Evolutionary conservation across 148 eudicot genomes (phyloP), one percentile per base, ranked within the genome.

Genomic region (Camellia lanceoleosa): DNA sequence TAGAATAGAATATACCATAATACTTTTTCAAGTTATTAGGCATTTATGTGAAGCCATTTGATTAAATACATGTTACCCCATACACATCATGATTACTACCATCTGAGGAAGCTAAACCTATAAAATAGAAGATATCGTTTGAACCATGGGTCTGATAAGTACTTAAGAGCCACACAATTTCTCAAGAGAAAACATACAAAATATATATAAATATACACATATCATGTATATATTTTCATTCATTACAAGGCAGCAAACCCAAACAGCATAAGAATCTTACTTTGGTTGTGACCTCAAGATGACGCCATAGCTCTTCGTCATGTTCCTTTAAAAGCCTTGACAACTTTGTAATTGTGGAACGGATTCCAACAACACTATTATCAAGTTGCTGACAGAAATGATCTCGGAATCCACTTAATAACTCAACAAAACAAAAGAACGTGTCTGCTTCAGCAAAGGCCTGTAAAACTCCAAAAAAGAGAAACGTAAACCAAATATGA

Each of bases 291-390:
- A 94, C 86, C 84, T 97, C 99, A 83, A 97, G 94, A 86, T 97
- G 99, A 51, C 99, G 98, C 98, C 99, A 97, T 43, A 97, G 93
- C 82, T 97, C 99, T 85, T 97, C 98, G 79, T 97, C 99, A 76
- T 97, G 98, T 77, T 97, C 94, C 85, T 91, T 97, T 68, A 97
- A 79, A 80, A 94, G 89, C 80, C 77, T 79, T 63, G 99, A 97
- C 86, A 97, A 80, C 79, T 85, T 94, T 68, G 97, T 80, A 86
- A 97, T 97, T 70, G 99, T 92, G 74, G 98, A 88, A 78, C 98
- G 97, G 74, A 97, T 97, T 62, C 99, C 99, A 51, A 97, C 97
- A 80, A 94, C 94, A 78, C 98, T 97, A 70, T 94, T 97, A 74
- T 97, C 99, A 81, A 97, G 98, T 88, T 97, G 97, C 87, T 96